phyloP scores from a whole-genome alignment of 2,329 filamentous ascomycete species.

The Fusarium concolor region DNA sequence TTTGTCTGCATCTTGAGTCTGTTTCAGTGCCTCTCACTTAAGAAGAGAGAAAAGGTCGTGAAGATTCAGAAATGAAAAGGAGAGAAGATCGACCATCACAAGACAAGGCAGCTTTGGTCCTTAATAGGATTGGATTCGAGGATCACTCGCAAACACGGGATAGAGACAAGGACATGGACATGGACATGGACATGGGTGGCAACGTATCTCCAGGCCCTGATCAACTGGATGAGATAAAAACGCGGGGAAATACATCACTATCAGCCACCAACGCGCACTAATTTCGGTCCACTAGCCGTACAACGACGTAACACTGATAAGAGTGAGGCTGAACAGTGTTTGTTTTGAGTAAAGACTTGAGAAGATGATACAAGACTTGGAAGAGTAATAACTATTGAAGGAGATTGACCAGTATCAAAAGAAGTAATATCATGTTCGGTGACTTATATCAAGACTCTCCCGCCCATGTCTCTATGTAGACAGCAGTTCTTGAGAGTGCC shows the following conservation, averaged over 20 bases:
- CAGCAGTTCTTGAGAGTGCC: too few relatives aligned
- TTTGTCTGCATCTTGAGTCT: constrained; percentile 27
- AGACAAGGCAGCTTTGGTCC: background rate
- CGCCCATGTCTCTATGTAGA: too few relatives aligned
- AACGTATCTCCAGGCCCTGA: constrained; percentile 18
- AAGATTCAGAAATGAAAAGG: constrained; percentile 1
- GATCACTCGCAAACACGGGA: background rate
- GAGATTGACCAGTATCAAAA: too few relatives aligned
- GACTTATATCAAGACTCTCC: too few relatives aligned
- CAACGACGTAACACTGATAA: constrained; percentile 30
- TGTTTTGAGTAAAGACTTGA: constrained; percentile 3
- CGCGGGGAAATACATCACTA: constrained; percentile 40
- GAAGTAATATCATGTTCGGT: too few relatives aligned
- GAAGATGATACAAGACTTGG: background rate
- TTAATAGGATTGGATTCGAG: background rate
- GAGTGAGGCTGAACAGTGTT: background rate
- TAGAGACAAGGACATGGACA: background rate
- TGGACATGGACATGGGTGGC: constrained; percentile 22
- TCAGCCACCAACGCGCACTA: constrained; percentile 33
- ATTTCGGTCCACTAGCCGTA: background rate
- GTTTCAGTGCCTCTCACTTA: background rate
- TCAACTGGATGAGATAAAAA: constrained; percentile 32
- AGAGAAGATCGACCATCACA: constrained; percentile 13
- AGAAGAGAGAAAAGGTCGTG: background rate
- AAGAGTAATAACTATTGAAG: background rate